phyloP scores from a whole-genome alignment of 1,284 basidiomycete genomes.

The Mrakiaceae sp. region DNA sequence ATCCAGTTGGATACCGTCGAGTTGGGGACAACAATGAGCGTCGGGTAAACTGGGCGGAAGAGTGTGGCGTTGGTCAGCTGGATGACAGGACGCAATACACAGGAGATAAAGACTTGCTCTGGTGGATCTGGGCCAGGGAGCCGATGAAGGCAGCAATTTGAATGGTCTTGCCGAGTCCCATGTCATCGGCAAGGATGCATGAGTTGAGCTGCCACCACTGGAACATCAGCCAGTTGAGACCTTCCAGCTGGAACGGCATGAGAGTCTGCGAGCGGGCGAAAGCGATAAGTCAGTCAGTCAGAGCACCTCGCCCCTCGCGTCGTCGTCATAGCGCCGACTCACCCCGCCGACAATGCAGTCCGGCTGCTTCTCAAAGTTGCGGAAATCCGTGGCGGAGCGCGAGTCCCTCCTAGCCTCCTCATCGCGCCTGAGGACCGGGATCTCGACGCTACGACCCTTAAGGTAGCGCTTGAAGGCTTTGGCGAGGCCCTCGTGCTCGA shows the following conservation, averaged over 20 bases:
- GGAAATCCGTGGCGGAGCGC: slow-evolving; percentile 24
- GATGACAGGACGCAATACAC: neutral
- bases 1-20: slow-evolving; percentile 69
- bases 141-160: slow-evolving; percentile 82
- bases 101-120: slow-evolving; percentile 10
- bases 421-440: slow-evolving; percentile 41
- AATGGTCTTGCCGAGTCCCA: slow-evolving; percentile 67
- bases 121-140: slow-evolving; percentile 48
- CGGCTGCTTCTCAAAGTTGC: slow-evolving; percentile 35
- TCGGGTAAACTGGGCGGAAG: slow-evolving; percentile 49
- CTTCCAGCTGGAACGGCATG: slow-evolving; percentile 81
- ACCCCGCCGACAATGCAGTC: slow-evolving; percentile 37
- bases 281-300: neutral
- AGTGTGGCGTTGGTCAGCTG: neutral
- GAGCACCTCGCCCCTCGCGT: too few relatives aligned
- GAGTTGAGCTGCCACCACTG: slow-evolving; percentile 81
- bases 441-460: slow-evolving; percentile 48
- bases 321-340: slow-evolving; percentile 20
- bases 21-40: slow-evolving; percentile 85
- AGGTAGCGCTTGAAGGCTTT: slow-evolving; percentile 56
- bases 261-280: slow-evolving; percentile 39
- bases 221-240: slow-evolving; percentile 81
- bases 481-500: slow-evolving; percentile 52
- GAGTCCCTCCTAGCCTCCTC: slow-evolving; percentile 29
- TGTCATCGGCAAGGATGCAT: slow-evolving; percentile 95